phyloP scores from a whole-genome alignment of 1,139 yeast genomes.

The Pichia sp. region DNA sequence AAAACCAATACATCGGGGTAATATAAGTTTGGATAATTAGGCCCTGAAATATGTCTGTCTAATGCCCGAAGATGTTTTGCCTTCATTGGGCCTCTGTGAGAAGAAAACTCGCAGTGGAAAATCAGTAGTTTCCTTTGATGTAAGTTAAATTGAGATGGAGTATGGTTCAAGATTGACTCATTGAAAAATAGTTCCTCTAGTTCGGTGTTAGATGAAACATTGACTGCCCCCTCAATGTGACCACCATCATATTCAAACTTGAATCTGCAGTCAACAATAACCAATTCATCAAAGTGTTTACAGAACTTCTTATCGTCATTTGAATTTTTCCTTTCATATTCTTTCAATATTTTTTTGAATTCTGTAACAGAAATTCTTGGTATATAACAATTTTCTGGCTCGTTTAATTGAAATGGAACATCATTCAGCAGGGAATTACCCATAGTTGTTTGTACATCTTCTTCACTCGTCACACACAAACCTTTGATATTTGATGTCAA shows the following conservation, averaged over 20 bases:
- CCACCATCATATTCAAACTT: slow-evolving; percentile 91
- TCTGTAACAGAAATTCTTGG: slow-evolving; percentile 68
- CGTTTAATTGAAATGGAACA: slow-evolving; percentile 4
- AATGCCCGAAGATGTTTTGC: slow-evolving; percentile 78
- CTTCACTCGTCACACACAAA: slow-evolving; percentile 13
- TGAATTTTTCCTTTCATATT: slow-evolving; percentile 3
- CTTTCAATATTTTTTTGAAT: slow-evolving; percentile 47
- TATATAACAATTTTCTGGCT: slow-evolving; percentile 5
- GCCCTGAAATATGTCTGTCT: slow-evolving; percentile 68
- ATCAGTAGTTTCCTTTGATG: slow-evolving; percentile 44
- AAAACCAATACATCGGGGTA: slow-evolving; percentile 86
- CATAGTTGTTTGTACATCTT: slow-evolving; percentile 2
- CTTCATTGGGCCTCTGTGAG: slow-evolving; percentile 88
- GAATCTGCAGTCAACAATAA: slow-evolving; percentile 82
- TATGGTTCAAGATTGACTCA: slow-evolving; percentile 13
- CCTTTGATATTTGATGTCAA: slow-evolving; percentile 21
- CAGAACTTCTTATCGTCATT: slow-evolving; percentile 23
- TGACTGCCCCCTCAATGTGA: slow-evolving; percentile 77
- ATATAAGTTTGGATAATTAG: slow-evolving; percentile 67
- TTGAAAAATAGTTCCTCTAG: slow-evolving; percentile 45
- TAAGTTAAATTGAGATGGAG: slow-evolving; percentile 17
- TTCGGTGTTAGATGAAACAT: slow-evolving; percentile 62
- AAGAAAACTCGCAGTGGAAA: slow-evolving; percentile 92
- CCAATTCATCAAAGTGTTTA: slow-evolving; percentile 48
- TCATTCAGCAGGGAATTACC: slow-evolving; percentile 10